phyloP scores from a whole-genome alignment of 495 filamentous ascomycete species.

The Daldinia loculata region DNA sequence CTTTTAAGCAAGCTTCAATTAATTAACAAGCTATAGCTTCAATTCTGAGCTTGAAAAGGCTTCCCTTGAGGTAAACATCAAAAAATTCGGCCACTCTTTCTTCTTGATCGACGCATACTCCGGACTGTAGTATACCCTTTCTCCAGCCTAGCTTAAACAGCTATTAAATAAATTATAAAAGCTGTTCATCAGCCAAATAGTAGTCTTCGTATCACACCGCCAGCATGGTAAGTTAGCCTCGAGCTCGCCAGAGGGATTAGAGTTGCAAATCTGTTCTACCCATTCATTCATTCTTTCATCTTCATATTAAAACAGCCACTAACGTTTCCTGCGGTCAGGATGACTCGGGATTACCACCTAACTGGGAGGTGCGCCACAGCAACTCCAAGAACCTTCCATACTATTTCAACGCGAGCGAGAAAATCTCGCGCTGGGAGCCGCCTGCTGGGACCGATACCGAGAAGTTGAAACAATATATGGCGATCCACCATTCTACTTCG shows the following conservation, averaged over 20 bases:
- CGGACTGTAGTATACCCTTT: conserved; percentile 6
- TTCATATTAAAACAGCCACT: conserved; percentile 4
- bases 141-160: not conserved
- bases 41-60: not conserved
- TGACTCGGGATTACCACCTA: conserved; percentile 82
- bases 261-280: not conserved
- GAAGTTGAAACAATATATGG: conserved; percentile 93
- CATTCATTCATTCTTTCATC: conserved; percentile 1
- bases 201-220: conserved; percentile 6
- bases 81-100: conserved; percentile 3
- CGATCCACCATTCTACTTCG: conserved; percentile 72
- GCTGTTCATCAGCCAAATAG: conserved; percentile 2
- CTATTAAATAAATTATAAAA: conserved; percentile 12
- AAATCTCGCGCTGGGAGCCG: conserved; percentile 93
- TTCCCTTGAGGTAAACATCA: conserved; percentile 9
- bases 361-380: conserved; percentile 95
- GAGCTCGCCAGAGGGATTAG: not conserved
- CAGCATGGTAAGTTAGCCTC: conserved; percentile 31
- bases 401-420: conserved; percentile 88
- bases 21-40: not conserved
- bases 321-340: conserved; percentile 50
- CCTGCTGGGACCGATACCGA: conserved; percentile 86
- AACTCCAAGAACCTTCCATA: conserved; percentile 98
- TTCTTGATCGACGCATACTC: not conserved
- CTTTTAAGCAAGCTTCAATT: not conserved